These are phyloP conservation scores for Nemania diffusa DNA, from an alignment of 2,329 filamentous ascomycete species.

Conservation along the genomic window DNA sequence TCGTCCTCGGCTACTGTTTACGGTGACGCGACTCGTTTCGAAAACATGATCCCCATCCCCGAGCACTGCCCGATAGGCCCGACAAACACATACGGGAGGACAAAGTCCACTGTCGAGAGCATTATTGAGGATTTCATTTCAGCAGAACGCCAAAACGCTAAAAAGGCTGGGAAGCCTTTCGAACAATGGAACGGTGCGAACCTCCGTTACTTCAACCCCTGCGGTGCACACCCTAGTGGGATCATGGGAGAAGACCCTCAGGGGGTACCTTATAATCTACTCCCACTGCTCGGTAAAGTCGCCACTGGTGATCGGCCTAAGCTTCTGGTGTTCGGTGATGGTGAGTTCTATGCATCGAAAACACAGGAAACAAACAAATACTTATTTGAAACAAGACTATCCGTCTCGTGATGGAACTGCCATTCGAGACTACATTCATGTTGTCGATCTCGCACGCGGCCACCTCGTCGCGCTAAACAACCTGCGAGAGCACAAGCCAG, in stretches of 20 bases:
- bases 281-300: constrained; percentile 93
- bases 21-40: constrained; percentile 94
- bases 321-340: constrained; percentile 92
- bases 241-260: constrained; percentile 99
- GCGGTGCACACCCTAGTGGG: constrained; percentile 91
- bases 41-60: constrained; percentile 98
- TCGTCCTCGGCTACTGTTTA: constrained; percentile 98
- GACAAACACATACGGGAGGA: constrained; percentile 97
- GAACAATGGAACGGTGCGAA: constrained; percentile 93
- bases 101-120: constrained; percentile 90
- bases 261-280: constrained; percentile 93
- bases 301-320: constrained; percentile 95
- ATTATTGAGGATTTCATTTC: constrained; percentile 93
- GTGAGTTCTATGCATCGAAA: constrained; percentile 59
- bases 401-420: constrained; percentile 88
- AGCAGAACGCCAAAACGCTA: constrained; percentile 82
- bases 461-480: constrained; percentile 92
- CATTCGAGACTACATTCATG: constrained; percentile 98
- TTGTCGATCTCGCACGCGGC: constrained; percentile 86
- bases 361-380: neutral
- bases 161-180: constrained; percentile 80
- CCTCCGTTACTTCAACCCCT: constrained; percentile 97
- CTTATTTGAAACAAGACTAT: constrained; percentile 73
- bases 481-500: constrained; percentile 83
- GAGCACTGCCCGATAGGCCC: constrained; percentile 95